Evolutionary conservation across 768 basidiomycete genomes (phyloP).

Genomic region (Serendipita sp.): DNA sequence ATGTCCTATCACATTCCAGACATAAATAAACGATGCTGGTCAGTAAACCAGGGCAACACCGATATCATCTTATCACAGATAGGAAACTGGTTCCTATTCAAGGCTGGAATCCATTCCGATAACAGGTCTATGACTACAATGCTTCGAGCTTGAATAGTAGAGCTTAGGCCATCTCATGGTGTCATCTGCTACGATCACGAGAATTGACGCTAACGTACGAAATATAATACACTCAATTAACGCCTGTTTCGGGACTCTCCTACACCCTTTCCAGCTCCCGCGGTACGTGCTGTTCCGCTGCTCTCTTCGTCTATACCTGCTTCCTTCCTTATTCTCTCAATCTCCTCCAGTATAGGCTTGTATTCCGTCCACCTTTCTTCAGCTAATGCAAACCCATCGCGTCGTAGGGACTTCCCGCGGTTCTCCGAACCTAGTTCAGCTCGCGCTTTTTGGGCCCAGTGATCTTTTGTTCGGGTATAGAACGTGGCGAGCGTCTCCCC

Average conservation of each 20-base stretch:
- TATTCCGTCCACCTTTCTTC: constrained; percentile 63
- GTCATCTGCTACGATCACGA: too few relatives aligned
- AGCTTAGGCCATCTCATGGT: too few relatives aligned
- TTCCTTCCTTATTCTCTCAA: constrained; percentile 67
- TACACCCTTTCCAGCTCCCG: constrained; percentile 18
- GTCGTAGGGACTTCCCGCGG: constrained; percentile 60
- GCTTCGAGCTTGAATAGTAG: too few relatives aligned
- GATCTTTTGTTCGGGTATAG: constrained; percentile 65
- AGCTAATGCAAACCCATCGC: constrained; percentile 64
- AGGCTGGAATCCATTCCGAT: too few relatives aligned
- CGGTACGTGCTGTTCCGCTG: constrained; percentile 40
- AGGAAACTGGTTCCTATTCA: too few relatives aligned
- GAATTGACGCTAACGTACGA: too few relatives aligned
- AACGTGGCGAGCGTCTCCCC: constrained; percentile 75
- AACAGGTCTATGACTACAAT: too few relatives aligned
- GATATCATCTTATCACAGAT: too few relatives aligned
- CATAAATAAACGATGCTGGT: too few relatives aligned
- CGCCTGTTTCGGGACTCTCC: neutral
- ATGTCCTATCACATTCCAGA: too few relatives aligned
- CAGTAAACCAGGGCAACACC: too few relatives aligned
- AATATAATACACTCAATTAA: too few relatives aligned
- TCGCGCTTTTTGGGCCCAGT: constrained; percentile 65
- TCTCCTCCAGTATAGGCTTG: constrained; percentile 66
- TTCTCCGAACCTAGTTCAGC: constrained; percentile 32
- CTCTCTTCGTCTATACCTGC: constrained; percentile 78